phyloP scores from a whole-genome alignment of 2,329 filamentous ascomycete species.

The Verticillium zaregamsianum region DNA sequence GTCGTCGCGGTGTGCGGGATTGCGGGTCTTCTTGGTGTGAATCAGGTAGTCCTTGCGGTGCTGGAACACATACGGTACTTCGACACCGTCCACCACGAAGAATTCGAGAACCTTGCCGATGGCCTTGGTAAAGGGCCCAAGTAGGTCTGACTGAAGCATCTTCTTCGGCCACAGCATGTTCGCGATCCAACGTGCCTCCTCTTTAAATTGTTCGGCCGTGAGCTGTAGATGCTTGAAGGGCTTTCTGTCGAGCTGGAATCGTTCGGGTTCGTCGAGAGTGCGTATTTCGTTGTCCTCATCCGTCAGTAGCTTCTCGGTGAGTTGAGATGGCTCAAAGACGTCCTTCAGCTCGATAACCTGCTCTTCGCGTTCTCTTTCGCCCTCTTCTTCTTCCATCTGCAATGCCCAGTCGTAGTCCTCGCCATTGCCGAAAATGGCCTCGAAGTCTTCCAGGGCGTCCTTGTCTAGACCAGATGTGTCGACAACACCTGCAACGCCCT shows the following conservation, averaged over 20 bases:
- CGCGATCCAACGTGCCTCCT: conserved; percentile 90
- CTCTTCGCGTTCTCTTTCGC: conserved; percentile 73
- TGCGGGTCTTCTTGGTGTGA: conserved; percentile 69
- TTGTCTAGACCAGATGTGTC: conserved; percentile 86
- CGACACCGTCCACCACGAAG: conserved; percentile 88
- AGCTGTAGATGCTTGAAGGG: conserved; percentile 80
- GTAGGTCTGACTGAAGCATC: conserved; percentile 65
- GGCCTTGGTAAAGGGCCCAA: conserved; percentile 79
- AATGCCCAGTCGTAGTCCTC: conserved; percentile 95
- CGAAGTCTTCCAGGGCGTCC: conserved; percentile 91
- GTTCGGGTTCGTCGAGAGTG: conserved; percentile 83
- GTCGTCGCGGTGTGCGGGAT: conserved; percentile 59
- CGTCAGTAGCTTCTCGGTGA: conserved; percentile 90
- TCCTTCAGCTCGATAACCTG: conserved; percentile 91
- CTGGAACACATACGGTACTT: conserved; percentile 96
- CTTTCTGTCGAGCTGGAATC: conserved; percentile 87
- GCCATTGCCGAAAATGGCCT: conserved; percentile 83
- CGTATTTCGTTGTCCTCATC: conserved; percentile 93
- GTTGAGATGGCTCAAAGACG: conserved; percentile 94
- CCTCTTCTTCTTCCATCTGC: conserved; percentile 80
- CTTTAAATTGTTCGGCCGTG: conserved; percentile 78
- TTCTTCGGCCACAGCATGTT: conserved; percentile 89
- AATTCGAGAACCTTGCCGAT: conserved; percentile 92
- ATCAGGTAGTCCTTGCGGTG: conserved; percentile 98
- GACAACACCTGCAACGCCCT: conserved; percentile 64